Evolutionary conservation across 768 basidiomycete species (phyloP), one percentile per base, ranked within the genome.

Genomic region (Paxillus rubicundulus): DNA sequence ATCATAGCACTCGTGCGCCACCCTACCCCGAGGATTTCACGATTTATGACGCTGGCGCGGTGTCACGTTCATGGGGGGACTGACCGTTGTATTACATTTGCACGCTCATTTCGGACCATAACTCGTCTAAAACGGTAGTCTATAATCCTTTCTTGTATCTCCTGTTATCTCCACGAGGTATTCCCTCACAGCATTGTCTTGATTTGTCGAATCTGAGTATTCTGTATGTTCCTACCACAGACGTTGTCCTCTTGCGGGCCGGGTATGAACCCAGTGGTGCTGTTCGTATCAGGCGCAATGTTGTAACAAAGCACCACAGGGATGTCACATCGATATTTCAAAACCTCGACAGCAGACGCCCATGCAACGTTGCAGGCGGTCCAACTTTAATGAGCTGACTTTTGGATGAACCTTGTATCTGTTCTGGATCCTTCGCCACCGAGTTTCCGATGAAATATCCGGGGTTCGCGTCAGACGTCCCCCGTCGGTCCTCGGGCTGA

Each of bases 151-250:
- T 62, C 53, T 43, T 57, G 60, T 48, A 61, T 60, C 49, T 55
- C 48, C 44, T 64, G 65, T 60, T 71, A 69, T 68, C 65, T 67
- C 70, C 63, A 69, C 63, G 60, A 71, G 67, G 68, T 55, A 46
- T 53, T 53, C 43, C 45, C 61, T 58, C 54, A 52, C 51, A 56
- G 49, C 55, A 41, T 53, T 60, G 50, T 60, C 54, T 59, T 43
- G 47, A 44, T 47, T 41, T 56, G 56, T 57, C 69, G 60, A 62
- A 70, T 68, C 69, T 71, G 52, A 64, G 43, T 38, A 45, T 57
- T 57, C 59, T 58, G 49, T 54, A 57, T 52, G 52, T 41, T 50
- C 62, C 50, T 67, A 59, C 65, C 64, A 47, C 54, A 57, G 62
- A 57, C 62, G 60, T 65, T 64, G 41, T 60, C 54, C 65, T 59